These are phyloP conservation scores for Malassezia caprae DNA, from an alignment of 1,284 basidiomycete genomes.

Conservation along the genomic window DNA sequence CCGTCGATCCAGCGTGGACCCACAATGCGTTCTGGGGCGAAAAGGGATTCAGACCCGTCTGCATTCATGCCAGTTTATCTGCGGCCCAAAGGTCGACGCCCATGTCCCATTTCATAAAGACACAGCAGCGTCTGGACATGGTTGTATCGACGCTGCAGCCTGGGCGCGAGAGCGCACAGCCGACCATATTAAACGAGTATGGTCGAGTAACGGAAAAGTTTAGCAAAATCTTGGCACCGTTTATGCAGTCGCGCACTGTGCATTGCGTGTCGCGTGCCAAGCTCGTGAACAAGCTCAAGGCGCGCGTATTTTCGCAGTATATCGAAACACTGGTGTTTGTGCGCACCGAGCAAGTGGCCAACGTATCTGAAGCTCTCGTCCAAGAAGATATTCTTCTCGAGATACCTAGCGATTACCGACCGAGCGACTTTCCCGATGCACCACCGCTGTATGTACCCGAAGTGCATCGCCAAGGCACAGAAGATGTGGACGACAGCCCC, in stretches of 20 bases:
- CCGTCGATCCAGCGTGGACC: slow-evolving; percentile 17
- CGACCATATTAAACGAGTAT: slow-evolving; percentile 4
- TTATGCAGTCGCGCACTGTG: not conserved
- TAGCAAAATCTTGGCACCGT: slow-evolving; percentile 6
- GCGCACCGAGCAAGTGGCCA: not conserved
- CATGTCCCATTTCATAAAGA: not conserved
- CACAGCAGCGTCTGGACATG: slow-evolving; percentile 7
- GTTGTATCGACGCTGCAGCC: slow-evolving; percentile 5
- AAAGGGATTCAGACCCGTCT: slow-evolving; percentile 32
- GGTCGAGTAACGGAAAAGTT: slow-evolving; percentile 10
- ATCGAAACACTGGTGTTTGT: slow-evolving; percentile 16
- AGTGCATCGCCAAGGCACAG: not conserved
- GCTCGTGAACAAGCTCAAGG: slow-evolving; percentile 1
- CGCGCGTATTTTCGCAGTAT: slow-evolving; percentile 5
- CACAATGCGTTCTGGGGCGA: slow-evolving; percentile 28
- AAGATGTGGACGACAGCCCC: not conserved
- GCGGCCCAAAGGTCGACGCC: not conserved
- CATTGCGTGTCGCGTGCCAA: slow-evolving; percentile 10
- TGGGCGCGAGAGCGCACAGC: not conserved
- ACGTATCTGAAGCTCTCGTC: slow-evolving; percentile 1
- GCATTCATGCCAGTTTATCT: slow-evolving; percentile 15
- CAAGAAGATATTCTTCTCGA: slow-evolving; percentile 7
- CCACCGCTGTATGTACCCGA: slow-evolving; percentile 3
- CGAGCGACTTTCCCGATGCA: slow-evolving; percentile 7
- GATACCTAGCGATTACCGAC: not conserved